Percentiles rank a stretch among this genome's conserved stretches.
phyloP scores from a whole-genome alignment of 2,329 filamentous ascomycete genomes.

The Diaporthe capsici region DNA sequence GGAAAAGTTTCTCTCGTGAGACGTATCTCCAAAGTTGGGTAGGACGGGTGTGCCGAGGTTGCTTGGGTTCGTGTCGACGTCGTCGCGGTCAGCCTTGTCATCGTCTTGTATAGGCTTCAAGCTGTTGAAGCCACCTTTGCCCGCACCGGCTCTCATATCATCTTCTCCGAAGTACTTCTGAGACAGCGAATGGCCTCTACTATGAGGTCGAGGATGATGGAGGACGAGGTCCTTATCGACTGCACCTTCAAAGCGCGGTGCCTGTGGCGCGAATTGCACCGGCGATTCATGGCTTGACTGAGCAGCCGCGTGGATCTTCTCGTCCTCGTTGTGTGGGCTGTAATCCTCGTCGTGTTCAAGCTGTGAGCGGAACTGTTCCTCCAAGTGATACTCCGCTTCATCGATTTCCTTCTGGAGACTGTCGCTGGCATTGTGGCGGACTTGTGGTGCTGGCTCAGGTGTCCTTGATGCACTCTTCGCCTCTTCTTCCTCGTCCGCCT shows the following conservation, averaged over 20 bases:
- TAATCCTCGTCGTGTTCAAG: constrained; percentile 82
- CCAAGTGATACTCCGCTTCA: constrained; percentile 87
- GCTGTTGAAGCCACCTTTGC: constrained; percentile 54
- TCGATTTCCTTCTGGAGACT: constrained; percentile 88
- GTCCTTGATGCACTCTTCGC: constrained; percentile 68
- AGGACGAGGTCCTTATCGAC: constrained; percentile 69
- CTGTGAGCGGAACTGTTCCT: constrained; percentile 83
- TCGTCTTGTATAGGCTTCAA: constrained; percentile 58
- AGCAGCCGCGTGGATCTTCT: constrained; percentile 48
- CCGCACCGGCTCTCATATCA: constrained; percentile 56
- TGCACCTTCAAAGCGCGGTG: constrained; percentile 67
- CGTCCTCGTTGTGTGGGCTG: constrained; percentile 71
- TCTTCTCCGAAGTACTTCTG: constrained; percentile 75
- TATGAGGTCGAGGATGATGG: constrained; percentile 82
- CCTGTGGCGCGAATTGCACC: constrained; percentile 61
- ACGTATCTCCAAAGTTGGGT: constrained; percentile 58
- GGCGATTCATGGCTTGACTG: constrained; percentile 55
- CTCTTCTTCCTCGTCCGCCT: constrained; percentile 76
- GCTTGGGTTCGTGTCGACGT: constrained; percentile 82
- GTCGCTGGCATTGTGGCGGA: constrained; percentile 79
- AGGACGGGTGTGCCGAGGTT: constrained; percentile 76
- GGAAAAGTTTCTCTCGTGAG: constrained; percentile 69
- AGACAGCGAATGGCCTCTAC: constrained; percentile 78
- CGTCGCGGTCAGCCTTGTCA: constrained; percentile 68
- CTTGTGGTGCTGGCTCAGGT: constrained; percentile 62